Evolutionary conservation across 2,329 filamentous ascomycete species (phyloP).

Genomic region (Corinectria fuckeliana): DNA sequence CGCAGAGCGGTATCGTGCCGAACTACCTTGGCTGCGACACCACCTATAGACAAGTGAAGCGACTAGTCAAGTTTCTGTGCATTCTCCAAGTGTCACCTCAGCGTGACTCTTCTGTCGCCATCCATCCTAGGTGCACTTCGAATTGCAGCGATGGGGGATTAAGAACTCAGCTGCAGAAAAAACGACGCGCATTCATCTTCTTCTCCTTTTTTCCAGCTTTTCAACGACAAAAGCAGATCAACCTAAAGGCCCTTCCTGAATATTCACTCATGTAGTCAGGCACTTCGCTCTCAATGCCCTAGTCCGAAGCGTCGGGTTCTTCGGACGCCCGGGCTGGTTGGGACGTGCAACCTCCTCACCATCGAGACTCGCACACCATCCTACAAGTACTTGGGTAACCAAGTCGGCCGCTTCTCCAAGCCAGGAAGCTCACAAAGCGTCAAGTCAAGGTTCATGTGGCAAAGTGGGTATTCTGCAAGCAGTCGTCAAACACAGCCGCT

Average conservation of each 20-base stretch:
- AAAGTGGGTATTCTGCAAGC: background rate
- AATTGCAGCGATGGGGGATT: too few relatives aligned
- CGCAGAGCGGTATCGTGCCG: background rate
- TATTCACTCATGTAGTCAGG: too few relatives aligned
- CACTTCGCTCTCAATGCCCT: background rate
- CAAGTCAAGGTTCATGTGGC: background rate
- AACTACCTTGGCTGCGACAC: too few relatives aligned
- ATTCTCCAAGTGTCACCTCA: background rate
- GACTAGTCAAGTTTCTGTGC: background rate
- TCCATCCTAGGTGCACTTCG: background rate
- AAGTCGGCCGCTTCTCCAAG: background rate
- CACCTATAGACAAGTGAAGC: background rate
- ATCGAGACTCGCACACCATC: background rate
- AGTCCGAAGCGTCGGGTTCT: background rate
- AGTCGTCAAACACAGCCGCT: background rate
- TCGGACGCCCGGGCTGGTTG: background rate
- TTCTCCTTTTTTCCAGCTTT: too few relatives aligned
- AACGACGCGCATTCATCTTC: too few relatives aligned
- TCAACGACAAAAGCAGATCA: too few relatives aligned
- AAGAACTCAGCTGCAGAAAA: background rate
- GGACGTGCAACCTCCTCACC: too few relatives aligned
- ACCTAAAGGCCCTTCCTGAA: background rate
- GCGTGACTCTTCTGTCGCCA: background rate
- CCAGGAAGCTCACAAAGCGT: background rate
- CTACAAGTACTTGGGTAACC: background rate